Percentiles rank a stretch among this genome's conserved stretches.
These are phyloP conservation scores for Eucalyptus virginea DNA, from an alignment of 345 rosid species.

Conservation along the genomic window DNA sequence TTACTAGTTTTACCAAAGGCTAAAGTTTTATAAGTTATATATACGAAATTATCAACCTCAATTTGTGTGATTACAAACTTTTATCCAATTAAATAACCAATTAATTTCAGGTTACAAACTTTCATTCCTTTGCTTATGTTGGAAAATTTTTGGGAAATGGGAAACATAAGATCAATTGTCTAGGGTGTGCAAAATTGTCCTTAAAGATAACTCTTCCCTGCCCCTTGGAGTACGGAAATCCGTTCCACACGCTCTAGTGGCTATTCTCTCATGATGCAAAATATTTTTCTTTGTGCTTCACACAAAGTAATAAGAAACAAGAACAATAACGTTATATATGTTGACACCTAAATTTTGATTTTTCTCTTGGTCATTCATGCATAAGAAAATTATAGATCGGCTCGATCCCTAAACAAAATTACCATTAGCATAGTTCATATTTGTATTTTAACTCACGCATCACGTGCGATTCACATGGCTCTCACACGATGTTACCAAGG, in stretches of 20 bases:
- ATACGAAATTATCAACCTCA: background rate
- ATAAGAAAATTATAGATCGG: no score
- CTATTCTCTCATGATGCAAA: background rate
- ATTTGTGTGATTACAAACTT: background rate
- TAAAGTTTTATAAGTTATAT: background rate
- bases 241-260: background rate
- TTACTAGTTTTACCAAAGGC: background rate
- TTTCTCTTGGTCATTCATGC: no score
- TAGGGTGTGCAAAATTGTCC: background rate
- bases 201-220: rapidly evolving
- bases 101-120: background rate
- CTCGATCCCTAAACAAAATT: background rate
- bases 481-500: background rate
- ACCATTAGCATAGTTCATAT: background rate
- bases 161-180: background rate
- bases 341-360: no score
- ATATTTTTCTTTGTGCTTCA: no score
- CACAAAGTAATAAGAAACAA: no score
- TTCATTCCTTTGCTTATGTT: background rate
- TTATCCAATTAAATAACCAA: background rate
- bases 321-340: no score
- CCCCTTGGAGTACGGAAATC: no score
- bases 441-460: background rate
- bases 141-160: background rate
- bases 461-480: background rate